phyloP scores from a whole-genome alignment of 306 rosid genomes.

The Lathyrus aphaca region DNA sequence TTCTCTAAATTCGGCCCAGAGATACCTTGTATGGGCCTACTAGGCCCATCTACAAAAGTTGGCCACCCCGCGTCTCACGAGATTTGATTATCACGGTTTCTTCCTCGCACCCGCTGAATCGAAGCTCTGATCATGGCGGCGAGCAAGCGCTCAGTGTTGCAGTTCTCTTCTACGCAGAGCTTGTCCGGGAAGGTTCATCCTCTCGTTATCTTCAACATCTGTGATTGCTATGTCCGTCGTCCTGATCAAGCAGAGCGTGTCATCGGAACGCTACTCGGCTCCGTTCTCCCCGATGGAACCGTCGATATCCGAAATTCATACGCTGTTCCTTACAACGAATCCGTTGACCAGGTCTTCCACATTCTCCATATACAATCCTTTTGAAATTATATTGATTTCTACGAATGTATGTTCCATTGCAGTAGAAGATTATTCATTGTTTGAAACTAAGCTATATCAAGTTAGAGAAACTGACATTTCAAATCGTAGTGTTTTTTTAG shows the following conservation, averaged over 20 bases:
- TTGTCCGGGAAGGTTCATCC: slow-evolving; percentile 69
- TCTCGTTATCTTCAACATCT: slow-evolving; percentile 76
- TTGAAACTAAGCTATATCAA: not conserved
- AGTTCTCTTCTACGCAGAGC: slow-evolving; percentile 50
- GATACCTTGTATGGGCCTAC: not conserved
- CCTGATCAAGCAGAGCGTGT: slow-evolving; percentile 84
- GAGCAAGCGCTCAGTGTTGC: slow-evolving; percentile 64
- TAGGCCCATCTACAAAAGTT: slow-evolving; percentile 27
- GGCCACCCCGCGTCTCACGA: no score
- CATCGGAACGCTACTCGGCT: slow-evolving; percentile 80
- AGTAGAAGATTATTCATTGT: not conserved
- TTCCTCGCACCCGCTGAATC: slow-evolving; percentile 10
- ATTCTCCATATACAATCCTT: not conserved
- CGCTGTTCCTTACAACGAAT: slow-evolving; percentile 80
- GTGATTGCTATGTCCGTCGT: slow-evolving; percentile 78
- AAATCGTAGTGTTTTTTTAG: no score
- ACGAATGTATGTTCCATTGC: not conserved
- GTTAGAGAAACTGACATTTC: no score
- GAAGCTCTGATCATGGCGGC: slow-evolving; percentile 56
- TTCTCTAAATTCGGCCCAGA: not conserved
- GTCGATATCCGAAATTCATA: slow-evolving; percentile 75
- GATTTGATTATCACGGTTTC: no score
- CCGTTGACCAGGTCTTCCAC: slow-evolving; percentile 61
- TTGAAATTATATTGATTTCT: not conserved
- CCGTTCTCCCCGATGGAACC: slow-evolving; percentile 69